Conservation (phyloP, 176 grass and related monocot species). For the Triticum dicoccoides region DNA sequence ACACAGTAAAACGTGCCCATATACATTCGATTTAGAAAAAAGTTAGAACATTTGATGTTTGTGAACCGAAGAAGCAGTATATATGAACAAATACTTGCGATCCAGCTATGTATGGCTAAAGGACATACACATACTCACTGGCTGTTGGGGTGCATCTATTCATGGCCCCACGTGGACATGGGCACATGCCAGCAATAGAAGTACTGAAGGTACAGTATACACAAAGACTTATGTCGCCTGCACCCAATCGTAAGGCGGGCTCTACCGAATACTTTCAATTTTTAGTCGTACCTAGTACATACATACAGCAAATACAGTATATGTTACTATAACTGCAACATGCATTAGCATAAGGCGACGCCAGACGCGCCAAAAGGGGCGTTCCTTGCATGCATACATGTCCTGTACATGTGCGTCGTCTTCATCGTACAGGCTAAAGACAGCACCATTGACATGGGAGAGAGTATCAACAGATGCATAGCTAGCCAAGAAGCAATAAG, state of each 20-base stretch:
- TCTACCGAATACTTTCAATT: neutral
- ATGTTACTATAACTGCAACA: too few species aligned
- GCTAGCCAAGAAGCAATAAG: conserved; percentile 27
- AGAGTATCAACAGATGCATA: conserved; percentile 11
- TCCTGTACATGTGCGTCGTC: conserved; percentile 13
- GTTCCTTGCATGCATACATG: neutral
- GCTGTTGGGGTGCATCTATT: neutral
- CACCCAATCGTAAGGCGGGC: neutral
- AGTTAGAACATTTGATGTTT: too few species aligned
- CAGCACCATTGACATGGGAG: neutral
- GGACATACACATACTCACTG: neutral
- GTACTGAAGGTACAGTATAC: neutral
- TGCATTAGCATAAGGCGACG: neutral
- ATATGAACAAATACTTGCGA: too few species aligned
- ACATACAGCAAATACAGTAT: neutral
- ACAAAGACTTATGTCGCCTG: conserved; percentile 21
- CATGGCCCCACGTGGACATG: neutral
- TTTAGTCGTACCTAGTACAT: neutral
- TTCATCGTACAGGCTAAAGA: conserved; percentile 7
- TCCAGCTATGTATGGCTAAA: too few species aligned
- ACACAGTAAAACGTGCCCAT: too few species aligned
- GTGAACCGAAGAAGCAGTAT: too few species aligned
- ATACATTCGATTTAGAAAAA: too few species aligned
- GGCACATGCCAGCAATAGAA: neutral
- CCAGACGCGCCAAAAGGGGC: conserved; percentile 23